Evolutionary conservation across 78 protist genomes (phyloP), one percentile per base, ranked within the genome.

Genomic region (Dictyostelium capitatum): DNA sequence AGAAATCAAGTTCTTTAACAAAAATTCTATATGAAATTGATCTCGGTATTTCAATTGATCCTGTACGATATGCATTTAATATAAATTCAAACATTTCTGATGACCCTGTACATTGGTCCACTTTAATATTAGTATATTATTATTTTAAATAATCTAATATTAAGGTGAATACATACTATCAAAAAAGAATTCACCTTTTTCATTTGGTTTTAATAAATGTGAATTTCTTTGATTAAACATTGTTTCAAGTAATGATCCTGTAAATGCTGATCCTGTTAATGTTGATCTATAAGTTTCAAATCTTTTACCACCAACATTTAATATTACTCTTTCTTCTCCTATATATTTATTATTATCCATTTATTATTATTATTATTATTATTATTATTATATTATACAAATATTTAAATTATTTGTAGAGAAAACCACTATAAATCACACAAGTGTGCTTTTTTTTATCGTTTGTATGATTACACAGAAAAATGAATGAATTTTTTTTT

Each of bases 291-390:
- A 90, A 0, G 95, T 90, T 53, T 79, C 87, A 23, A 90, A 90
- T 50, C n/a, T 17, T n/a, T 50, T 41, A 17, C 95, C 95, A 12
- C 95, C 95, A 37, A 90, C 95, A 75, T 90, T 90, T 19, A 90
- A 54, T 14, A 75, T 80, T 46, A 90, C 46, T n/a, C 85, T 54
- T 2, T 79, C 75, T 17, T 90, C 95, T 0, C 12, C 54, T 73
- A 10, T 47, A 32, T 14, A 67, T 32, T 14, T 19, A 30, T 28
- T 15, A 32, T 57, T 25, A n/a, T 67, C 75, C 19, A 30, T 67
- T 32, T 28, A 20, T 67, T 67, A 15, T 67, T n/a, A n/a, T n/a
- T n/a, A n/a, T n/a, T n/a, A n/a, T 67, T 32, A 25, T 32, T 51
- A 14, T 51, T 48, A 48, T 9, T 48, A 48, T 9, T 48, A 48